Conservation (phyloP, 306 rosid species). For the Oemleria cerasiformis region DNA sequence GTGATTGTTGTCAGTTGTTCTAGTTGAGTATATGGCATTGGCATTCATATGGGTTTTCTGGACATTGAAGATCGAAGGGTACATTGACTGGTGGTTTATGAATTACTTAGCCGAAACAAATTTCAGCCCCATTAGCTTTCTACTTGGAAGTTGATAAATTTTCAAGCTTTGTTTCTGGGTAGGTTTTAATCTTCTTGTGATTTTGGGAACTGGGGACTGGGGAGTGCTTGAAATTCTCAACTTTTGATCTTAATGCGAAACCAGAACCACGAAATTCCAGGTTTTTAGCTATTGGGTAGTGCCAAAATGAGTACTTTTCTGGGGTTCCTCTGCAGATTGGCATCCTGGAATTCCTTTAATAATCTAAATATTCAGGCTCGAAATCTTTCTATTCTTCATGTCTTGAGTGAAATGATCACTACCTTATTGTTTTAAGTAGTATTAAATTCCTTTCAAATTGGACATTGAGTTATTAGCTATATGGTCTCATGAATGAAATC, state of each 20-base stretch:
- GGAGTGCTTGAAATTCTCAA: background rate
- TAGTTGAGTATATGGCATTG: conserved; percentile 7
- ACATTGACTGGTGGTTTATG: background rate
- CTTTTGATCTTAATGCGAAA: background rate
- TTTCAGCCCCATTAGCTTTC: background rate
- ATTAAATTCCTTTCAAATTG: background rate
- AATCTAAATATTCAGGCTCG: background rate
- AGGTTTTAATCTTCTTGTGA: background rate
- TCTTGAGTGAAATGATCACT: background rate
- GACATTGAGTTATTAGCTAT: background rate
- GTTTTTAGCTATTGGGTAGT: background rate
- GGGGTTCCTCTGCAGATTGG: background rate
- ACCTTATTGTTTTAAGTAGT: background rate
- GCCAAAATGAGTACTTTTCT: background rate
- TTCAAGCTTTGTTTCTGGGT: conserved; percentile 1
- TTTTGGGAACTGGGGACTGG: conserved; percentile 4
- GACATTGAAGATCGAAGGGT: background rate
- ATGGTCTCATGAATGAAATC: background rate
- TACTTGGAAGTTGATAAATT: background rate
- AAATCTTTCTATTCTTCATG: background rate
- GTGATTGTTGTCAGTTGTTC: background rate
- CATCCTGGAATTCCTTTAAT: background rate
- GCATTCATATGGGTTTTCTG: background rate
- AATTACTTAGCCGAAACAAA: background rate
- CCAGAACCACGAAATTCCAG: background rate